These are phyloP conservation scores for Avicennia marina DNA, from an alignment of 257 asterid genomes.

Conservation along the genomic window DNA sequence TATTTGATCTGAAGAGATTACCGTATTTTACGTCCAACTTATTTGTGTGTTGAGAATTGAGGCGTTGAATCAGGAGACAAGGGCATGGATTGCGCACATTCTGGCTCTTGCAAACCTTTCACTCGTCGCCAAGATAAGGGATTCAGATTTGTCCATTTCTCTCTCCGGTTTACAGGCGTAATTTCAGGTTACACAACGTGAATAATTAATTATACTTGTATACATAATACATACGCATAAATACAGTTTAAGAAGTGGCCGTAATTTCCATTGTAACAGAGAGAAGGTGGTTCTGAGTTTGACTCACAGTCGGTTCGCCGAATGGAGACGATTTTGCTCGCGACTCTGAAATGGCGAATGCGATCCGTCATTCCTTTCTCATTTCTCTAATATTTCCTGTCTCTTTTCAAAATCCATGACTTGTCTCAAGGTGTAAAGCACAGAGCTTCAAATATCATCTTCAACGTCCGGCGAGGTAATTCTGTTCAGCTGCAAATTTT, in stretches of 20 bases:
- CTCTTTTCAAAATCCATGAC: constrained; percentile 28
- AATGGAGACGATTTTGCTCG: constrained; percentile 48
- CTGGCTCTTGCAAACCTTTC: constrained; percentile 50
- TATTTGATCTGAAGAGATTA: not conserved
- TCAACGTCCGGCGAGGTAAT: constrained; percentile 39
- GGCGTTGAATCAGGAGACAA: constrained; percentile 31
- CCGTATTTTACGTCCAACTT: no score
- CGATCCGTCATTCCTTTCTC: constrained; percentile 60
- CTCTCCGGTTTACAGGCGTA: constrained; percentile 39
- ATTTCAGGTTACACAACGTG: not conserved
- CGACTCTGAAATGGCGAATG: constrained; percentile 51
- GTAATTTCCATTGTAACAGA: constrained; percentile 28
- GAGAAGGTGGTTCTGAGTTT: constrained; percentile 34
- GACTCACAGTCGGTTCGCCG: constrained; percentile 34
- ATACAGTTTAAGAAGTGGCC: not conserved
- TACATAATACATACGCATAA: no score
- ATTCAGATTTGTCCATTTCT: constrained; percentile 24
- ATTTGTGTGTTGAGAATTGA: not conserved
- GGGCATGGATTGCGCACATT: constrained; percentile 46
- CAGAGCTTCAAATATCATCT: constrained; percentile 40
- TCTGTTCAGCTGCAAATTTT: not conserved
- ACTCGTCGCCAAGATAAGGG: constrained; percentile 52
- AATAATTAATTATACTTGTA: not conserved
- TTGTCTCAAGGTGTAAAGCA: constrained; percentile 25
- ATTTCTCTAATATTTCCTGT: constrained; percentile 38